Evolutionary conservation across 1,139 yeast species (phyloP).

Genomic region (Candida glucosophila): DNA sequence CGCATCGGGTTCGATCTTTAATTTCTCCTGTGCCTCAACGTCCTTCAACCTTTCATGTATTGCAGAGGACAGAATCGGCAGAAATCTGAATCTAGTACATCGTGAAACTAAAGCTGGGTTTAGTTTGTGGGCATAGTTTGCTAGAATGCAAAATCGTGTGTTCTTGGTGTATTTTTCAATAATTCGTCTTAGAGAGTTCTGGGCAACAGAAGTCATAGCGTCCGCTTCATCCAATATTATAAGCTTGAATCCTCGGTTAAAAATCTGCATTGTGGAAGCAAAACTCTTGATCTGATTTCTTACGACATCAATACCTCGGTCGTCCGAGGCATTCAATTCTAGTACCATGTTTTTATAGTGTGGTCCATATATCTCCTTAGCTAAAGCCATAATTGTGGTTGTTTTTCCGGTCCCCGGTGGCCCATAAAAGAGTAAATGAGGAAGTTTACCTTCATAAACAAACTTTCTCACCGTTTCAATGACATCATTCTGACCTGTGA

Average conservation of each 20-base stretch:
- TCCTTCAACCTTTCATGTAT: slow-evolving; percentile 56
- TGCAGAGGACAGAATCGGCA: slow-evolving; percentile 66
- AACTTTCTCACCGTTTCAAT: slow-evolving; percentile 77
- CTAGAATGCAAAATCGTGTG: slow-evolving; percentile 91
- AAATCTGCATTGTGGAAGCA: slow-evolving; percentile 88
- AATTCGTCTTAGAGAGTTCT: slow-evolving; percentile 83
- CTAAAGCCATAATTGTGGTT: slow-evolving; percentile 84
- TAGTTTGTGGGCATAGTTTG: slow-evolving; percentile 91
- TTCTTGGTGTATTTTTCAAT: slow-evolving; percentile 93
- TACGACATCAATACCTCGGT: slow-evolving; percentile 81
- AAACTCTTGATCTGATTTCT: slow-evolving; percentile 77
- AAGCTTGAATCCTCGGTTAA: slow-evolving; percentile 71
- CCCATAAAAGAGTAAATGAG: slow-evolving; percentile 88
- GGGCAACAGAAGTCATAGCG: slow-evolving; percentile 94
- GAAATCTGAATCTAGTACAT: slow-evolving; percentile 90
- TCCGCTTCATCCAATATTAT: slow-evolving; percentile 96
- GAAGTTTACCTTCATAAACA: slow-evolving; percentile 74
- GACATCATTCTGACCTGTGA: slow-evolving; percentile 84
- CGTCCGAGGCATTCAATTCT: slow-evolving; percentile 84
- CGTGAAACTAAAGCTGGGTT: slow-evolving; percentile 92
- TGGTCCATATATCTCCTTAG: slow-evolving; percentile 83
- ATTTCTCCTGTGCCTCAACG: slow-evolving; percentile 61
- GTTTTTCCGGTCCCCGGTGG: slow-evolving; percentile 99
- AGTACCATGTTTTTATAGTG: slow-evolving; percentile 82
- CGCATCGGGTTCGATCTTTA: slow-evolving; percentile 54